phyloP scores from a whole-genome alignment of 1,284 basidiomycete species.

The Rhizopogon hawkerae region DNA sequence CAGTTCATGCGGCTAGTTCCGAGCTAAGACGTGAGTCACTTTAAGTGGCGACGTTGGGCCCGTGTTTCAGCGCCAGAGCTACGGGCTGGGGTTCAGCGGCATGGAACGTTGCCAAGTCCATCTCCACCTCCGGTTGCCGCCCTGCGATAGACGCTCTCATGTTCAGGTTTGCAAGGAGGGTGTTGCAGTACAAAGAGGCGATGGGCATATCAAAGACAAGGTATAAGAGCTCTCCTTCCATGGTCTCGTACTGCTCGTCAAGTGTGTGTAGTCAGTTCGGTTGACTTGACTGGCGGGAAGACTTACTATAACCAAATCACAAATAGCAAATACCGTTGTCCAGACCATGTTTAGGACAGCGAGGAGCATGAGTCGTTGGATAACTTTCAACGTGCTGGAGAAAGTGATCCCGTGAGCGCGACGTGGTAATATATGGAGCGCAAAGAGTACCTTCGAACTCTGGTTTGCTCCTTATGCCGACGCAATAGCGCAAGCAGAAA shows the following conservation, averaged over 20 bases:
- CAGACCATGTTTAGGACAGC: slow-evolving; percentile 16
- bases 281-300: neutral
- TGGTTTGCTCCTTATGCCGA: neutral
- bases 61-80: neutral
- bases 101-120: neutral
- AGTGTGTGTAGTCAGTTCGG: neutral
- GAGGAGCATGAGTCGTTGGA: slow-evolving; percentile 12
- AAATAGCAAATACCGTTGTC: slow-evolving; percentile 13
- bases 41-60: neutral
- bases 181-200: slow-evolving; percentile 26
- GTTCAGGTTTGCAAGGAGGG: slow-evolving; percentile 25
- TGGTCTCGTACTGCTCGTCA: slow-evolving; percentile 35
- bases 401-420: neutral
- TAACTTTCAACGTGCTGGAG: slow-evolving; percentile 3
- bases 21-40: neutral
- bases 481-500: neutral
- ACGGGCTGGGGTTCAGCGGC: neutral
- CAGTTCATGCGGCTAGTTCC: neutral
- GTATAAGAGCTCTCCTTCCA: slow-evolving; percentile 13
- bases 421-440: neutral
- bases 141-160: slow-evolving; percentile 76
- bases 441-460: neutral
- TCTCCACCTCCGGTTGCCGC: slow-evolving; percentile 73
- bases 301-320: slow-evolving; percentile 11
- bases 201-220: slow-evolving; percentile 20